These are phyloP conservation scores for Dictyostelium purpureum DNA, from an alignment of 78 protist genomes.

Conservation along the genomic window DNA sequence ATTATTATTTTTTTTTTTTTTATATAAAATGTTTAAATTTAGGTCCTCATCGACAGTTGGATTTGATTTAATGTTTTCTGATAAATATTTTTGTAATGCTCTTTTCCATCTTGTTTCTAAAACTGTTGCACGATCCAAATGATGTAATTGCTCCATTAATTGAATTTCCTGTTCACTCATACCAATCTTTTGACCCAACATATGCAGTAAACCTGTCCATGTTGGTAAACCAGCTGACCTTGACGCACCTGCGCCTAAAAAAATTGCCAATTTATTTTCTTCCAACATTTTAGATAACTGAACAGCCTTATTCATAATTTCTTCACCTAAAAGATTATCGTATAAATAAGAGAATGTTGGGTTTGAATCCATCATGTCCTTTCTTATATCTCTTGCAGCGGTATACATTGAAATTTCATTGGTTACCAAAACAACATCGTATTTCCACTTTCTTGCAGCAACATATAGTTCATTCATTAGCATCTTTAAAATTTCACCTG, in stretches of 20 bases:
- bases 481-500: slow-evolving; percentile 68
- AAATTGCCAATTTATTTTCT: slow-evolving; percentile 39
- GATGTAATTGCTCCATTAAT: slow-evolving; percentile 43
- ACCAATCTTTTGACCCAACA: slow-evolving; percentile 66
- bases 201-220: slow-evolving; percentile 64
- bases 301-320: slow-evolving; percentile 34
- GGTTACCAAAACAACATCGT: slow-evolving; percentile 79
- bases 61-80: background rate
- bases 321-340: background rate
- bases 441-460: slow-evolving; percentile 56
- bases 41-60: too few species aligned
- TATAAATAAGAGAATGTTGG: background rate
- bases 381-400: slow-evolving; percentile 30
- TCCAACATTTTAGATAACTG: background rate
- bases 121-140: slow-evolving; percentile 67
- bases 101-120: slow-evolving; percentile 62
- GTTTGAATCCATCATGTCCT: slow-evolving; percentile 3
- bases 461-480: slow-evolving; percentile 53
- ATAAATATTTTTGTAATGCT: background rate
- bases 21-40: too few species aligned
- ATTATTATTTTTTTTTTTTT: too few species aligned
- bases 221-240: slow-evolving; percentile 83
- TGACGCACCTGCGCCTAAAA: slow-evolving; percentile 80
- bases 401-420: slow-evolving; percentile 57
- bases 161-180: slow-evolving; percentile 8